Evolutionary conservation across 768 basidiomycete genomes (phyloP), one percentile per base, ranked within the genome.

Genomic region (Trametes villosa): DNA sequence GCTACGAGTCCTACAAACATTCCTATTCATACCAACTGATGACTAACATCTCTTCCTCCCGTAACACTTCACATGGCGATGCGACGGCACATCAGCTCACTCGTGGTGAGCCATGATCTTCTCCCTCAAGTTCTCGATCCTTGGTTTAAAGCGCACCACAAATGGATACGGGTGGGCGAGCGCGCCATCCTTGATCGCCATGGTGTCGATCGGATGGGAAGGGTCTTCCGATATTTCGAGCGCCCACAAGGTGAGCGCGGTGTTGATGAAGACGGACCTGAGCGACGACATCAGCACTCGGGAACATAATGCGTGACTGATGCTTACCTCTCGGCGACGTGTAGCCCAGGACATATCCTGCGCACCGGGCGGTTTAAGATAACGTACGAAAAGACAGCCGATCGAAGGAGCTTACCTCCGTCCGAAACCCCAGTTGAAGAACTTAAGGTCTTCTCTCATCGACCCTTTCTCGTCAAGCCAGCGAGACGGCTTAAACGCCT

Each of bases 131-230:
- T 64, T 64, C 22, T 57, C 48, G 20, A 74, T 65, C 12, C 87
- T 68, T 0, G 86, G 85, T 58, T 79, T 77, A 67, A 90, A 89
- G 6, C 72, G 62, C 4, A 79, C 85, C 30, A 79, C 78, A 69
- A 90, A 91, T 1, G 84, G 86, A 46, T 79, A 68, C 0, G 89
- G 89, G 57, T 86, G 87, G 0, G 81, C 79, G 65, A 88, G 84
- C 18, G 86, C 83, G 3, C 82, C 83, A 63, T 88, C 84, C 6
- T 83, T 83, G 66, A 91, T 88, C 1, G 79, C 86, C 38, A 80
- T 72, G 11, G 79, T 78, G 66, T 91, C 83, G 53, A 91, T 87
- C 0, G 86, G 85, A 3, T 76, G 71, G 0, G 72, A 65, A 0
- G 82, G 80, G 63, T 87, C 83, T 30, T 81, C 67, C 3, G 74